These are phyloP conservation scores for Cyclotella choctawhatcheeana DNA, from an alignment of 108 stramenopile species.

Conservation along the genomic window DNA sequence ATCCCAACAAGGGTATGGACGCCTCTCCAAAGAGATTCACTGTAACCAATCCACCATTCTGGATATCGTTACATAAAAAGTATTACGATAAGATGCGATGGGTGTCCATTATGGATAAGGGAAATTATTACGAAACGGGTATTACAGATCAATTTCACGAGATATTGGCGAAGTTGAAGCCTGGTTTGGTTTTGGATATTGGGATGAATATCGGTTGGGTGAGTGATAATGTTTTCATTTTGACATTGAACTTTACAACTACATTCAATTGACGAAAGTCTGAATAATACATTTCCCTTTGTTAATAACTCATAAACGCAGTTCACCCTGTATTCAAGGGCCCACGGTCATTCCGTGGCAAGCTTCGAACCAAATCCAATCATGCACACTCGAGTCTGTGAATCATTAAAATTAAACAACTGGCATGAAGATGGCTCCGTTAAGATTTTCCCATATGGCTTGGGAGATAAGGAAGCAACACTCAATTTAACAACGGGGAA, in stretches of 20 bases:
- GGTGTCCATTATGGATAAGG: slow-evolving; percentile 33
- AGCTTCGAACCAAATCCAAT: slow-evolving; percentile 46
- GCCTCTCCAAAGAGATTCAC: slow-evolving; percentile 16
- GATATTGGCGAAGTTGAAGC: slow-evolving; percentile 15
- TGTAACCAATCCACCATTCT: slow-evolving; percentile 39
- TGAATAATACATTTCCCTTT: too few relatives aligned
- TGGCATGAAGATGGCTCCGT: slow-evolving; percentile 28
- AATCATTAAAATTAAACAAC: slow-evolving; percentile 31
- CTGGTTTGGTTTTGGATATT: slow-evolving; percentile 33
- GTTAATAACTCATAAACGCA: too few relatives aligned
- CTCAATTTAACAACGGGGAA: slow-evolving; percentile 36
- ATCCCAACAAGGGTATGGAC: not conserved
- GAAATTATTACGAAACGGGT: slow-evolving; percentile 44
- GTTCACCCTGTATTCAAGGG: slow-evolving; percentile 22
- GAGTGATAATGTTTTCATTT: not conserved
- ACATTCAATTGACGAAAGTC: not conserved
- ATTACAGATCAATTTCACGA: slow-evolving; percentile 31
- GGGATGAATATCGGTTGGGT: slow-evolving; percentile 54
- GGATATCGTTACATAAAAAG: slow-evolving; percentile 24
- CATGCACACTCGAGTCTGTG: slow-evolving; percentile 38
- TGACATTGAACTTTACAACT: not conserved
- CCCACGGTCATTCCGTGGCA: slow-evolving; percentile 34
- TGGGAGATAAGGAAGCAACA: slow-evolving; percentile 11
- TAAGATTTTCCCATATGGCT: slow-evolving; percentile 18
- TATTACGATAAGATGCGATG: slow-evolving; percentile 40